Evolutionary conservation across 345 rosid genomes (phyloP).

Genomic region (Turritis glabra): DNA sequence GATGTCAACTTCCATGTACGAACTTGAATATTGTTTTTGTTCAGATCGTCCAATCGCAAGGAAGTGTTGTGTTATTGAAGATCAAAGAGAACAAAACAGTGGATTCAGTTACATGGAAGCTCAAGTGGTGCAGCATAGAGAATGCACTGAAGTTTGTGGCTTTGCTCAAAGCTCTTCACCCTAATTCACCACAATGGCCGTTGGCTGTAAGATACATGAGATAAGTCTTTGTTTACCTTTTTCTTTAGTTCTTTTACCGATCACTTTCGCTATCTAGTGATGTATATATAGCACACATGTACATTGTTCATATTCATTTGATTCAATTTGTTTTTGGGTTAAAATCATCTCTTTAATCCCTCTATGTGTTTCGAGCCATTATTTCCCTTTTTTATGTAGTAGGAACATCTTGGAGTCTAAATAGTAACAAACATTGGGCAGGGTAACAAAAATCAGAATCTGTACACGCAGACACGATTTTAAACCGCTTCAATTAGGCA

Average conservation of each 20-base stretch:
- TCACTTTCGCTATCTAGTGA: neutral
- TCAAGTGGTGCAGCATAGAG: slow-evolving; percentile 29
- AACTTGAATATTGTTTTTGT: slow-evolving; percentile 18
- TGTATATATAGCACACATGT: slow-evolving; percentile 14
- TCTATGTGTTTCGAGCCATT: neutral
- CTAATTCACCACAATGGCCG: slow-evolving; percentile 22
- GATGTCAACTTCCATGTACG: neutral
- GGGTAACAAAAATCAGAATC: neutral
- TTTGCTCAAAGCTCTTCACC: slow-evolving; percentile 33
- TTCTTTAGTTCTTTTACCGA: neutral
- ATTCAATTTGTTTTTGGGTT: slow-evolving; percentile 25
- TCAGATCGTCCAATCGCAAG: slow-evolving; percentile 25
- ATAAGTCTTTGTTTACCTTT: neutral
- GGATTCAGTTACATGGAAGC: slow-evolving; percentile 21
- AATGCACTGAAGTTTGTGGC: slow-evolving; percentile 34
- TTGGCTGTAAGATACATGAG: slow-evolving; percentile 25
- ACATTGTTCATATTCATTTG: slow-evolving; percentile 31
- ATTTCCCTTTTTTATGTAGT: neutral
- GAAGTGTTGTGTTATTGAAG: slow-evolving; percentile 25
- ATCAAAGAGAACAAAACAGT: slow-evolving; percentile 16
- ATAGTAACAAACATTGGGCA: neutral
- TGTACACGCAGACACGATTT: neutral
- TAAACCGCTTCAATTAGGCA: too few species aligned
- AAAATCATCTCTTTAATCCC: neutral
- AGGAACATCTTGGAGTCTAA: slow-evolving; percentile 9